These are phyloP conservation scores for Rhizophagus sp. DNA, from an alignment of 192 early-diverging fungal genomes.

Conservation along the genomic window DNA sequence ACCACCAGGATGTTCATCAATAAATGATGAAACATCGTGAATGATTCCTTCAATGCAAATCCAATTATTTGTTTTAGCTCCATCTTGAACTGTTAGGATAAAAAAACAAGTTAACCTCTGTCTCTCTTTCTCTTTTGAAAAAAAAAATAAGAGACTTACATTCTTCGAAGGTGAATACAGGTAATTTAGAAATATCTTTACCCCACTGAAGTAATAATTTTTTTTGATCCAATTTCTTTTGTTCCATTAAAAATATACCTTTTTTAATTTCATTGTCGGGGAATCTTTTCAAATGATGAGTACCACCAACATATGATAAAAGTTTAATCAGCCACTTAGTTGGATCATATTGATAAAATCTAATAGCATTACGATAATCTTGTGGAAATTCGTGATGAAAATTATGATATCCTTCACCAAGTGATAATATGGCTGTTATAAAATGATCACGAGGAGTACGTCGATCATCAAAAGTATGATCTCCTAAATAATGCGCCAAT, in stretches of 20 bases:
- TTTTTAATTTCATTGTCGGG: conserved; percentile 81
- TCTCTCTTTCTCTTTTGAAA: not conserved
- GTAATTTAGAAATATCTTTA: conserved; percentile 66
- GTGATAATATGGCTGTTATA: conserved; percentile 75
- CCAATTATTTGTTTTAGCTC: conserved; percentile 67
- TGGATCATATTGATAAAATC: conserved; percentile 80
- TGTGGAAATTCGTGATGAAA: conserved; percentile 89
- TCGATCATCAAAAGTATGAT: conserved; percentile 78
- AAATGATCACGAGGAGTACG: conserved; percentile 86
- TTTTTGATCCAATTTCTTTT: conserved; percentile 73
- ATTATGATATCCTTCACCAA: conserved; percentile 89
- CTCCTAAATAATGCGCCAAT: conserved; percentile 79
- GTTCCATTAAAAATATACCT: conserved; percentile 78
- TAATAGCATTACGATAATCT: conserved; percentile 86
- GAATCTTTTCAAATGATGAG: conserved; percentile 78
- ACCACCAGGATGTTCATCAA: conserved; percentile 92
- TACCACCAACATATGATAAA: conserved; percentile 62
- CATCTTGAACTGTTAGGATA: conserved; percentile 33
- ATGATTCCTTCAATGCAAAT: conserved; percentile 83
- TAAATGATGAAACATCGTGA: conserved; percentile 85
- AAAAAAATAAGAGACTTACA: conserved; percentile 43
- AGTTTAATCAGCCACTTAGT: conserved; percentile 83
- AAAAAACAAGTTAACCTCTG: not conserved
- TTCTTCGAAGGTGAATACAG: conserved; percentile 66
- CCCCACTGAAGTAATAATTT: conserved; percentile 77